Conservation (phyloP, 257 asterid species). For the Thymus quinquecostatus region DNA sequence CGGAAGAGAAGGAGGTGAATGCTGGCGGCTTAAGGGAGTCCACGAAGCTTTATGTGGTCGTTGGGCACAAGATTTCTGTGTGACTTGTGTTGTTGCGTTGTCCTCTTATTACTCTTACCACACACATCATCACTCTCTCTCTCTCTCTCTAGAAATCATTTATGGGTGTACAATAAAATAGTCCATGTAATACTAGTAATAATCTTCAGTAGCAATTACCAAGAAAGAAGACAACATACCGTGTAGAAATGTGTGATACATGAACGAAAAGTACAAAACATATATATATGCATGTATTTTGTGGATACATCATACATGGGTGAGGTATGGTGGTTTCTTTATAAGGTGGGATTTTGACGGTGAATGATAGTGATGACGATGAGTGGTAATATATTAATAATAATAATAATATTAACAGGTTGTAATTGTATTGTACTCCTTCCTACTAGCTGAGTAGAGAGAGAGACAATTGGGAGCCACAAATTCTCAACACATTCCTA, state of each 20-base stretch:
- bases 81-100: conserved; percentile 2
- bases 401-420: neutral
- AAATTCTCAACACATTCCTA: conserved; percentile 17
- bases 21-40: conserved; percentile 34
- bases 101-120: neutral
- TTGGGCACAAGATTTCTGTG: conserved; percentile 30
- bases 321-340: too few relatives aligned
- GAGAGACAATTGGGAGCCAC: conserved; percentile 42
- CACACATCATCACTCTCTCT: neutral
- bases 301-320: too few relatives aligned
- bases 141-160: neutral
- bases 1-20: neutral
- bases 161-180: too few relatives aligned
- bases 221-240: too few relatives aligned
- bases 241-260: too few relatives aligned
- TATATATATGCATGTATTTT: too few relatives aligned
- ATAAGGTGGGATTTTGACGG: conserved; percentile 18
- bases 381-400: conserved; percentile 12
- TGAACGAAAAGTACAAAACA: too few relatives aligned
- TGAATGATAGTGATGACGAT: conserved; percentile 21
- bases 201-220: too few relatives aligned
- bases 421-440: too few relatives aligned
- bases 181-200: too few relatives aligned
- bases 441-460: too few relatives aligned
- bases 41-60: conserved; percentile 33